Evolutionary conservation across 1,284 basidiomycete genomes (phyloP).

Genomic region (Trametes pubescens): DNA sequence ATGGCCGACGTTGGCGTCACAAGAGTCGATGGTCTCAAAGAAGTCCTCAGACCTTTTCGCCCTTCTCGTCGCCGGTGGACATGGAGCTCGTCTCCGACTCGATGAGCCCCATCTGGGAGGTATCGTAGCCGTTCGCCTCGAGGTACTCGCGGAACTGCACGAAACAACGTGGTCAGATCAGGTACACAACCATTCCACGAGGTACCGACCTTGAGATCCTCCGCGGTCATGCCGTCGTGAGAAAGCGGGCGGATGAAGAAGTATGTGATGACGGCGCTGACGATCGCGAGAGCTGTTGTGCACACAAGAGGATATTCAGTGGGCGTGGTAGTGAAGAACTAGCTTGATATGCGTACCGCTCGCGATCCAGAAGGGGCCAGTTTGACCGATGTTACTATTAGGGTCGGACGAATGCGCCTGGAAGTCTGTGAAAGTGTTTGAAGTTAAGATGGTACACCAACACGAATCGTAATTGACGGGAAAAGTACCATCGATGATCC

Average conservation of each 20-base stretch:
- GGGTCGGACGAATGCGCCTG: slow-evolving; percentile 47
- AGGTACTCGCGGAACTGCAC: slow-evolving; percentile 84
- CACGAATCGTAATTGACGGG: too few relatives aligned
- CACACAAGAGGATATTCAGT: neutral
- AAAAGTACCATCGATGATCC: slow-evolving; percentile 22
- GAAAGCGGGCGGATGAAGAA: slow-evolving; percentile 80
- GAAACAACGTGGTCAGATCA: neutral
- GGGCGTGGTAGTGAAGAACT: neutral
- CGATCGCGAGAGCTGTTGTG: slow-evolving; percentile 67
- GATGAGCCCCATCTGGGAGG: slow-evolving; percentile 67
- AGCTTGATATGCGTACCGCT: slow-evolving; percentile 54
- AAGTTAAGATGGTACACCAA: too few relatives aligned
- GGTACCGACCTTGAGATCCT: slow-evolving; percentile 67
- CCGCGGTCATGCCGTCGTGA: slow-evolving; percentile 81
- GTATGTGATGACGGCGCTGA: slow-evolving; percentile 80
- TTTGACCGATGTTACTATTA: slow-evolving; percentile 68
- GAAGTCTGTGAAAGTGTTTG: slow-evolving; percentile 54
- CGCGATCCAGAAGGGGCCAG: slow-evolving; percentile 85
- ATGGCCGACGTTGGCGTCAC: neutral
- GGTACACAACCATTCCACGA: neutral
- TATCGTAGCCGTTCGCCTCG: slow-evolving; percentile 79
- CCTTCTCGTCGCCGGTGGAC: slow-evolving; percentile 28
- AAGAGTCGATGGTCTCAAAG: neutral
- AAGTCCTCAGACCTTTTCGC: slow-evolving; percentile 9
- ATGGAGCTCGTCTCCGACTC: slow-evolving; percentile 23